These are phyloP conservation scores for Komagataella phaffii DNA, from an alignment of 805 yeast species.

Conservation along the genomic window DNA sequence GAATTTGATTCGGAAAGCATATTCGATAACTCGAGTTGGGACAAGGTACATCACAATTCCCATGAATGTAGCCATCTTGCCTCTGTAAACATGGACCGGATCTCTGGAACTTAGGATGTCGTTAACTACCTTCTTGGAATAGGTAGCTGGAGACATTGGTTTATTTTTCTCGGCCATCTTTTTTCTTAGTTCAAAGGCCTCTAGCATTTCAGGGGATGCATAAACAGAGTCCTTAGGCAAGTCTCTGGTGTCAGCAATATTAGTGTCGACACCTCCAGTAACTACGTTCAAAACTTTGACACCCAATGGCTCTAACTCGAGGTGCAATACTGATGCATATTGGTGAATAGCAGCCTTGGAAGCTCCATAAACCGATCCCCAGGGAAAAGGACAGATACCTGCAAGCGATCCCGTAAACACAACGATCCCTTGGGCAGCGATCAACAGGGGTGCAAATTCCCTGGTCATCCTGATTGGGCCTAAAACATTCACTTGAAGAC, in stretches of 20 bases:
- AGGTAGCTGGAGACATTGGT: conserved; percentile 48
- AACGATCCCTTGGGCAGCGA: conserved; percentile 54
- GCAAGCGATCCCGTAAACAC: conserved; percentile 66
- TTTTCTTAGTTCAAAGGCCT: conserved; percentile 36
- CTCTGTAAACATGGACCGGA: conserved; percentile 44
- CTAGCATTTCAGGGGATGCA: conserved; percentile 33
- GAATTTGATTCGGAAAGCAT: neutral
- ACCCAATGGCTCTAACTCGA: conserved; percentile 60
- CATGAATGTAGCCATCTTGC: conserved; percentile 19
- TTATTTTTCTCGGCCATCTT: conserved; percentile 42
- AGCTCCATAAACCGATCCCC: conserved; percentile 51
- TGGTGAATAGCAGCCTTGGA: conserved; percentile 68
- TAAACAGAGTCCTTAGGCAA: conserved; percentile 44
- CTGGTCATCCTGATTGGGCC: conserved; percentile 56
- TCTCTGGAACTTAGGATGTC: conserved; percentile 27
- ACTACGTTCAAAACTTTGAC: conserved; percentile 57
- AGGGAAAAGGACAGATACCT: conserved; percentile 59
- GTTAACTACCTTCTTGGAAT: conserved; percentile 39
- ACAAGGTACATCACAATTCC: neutral
- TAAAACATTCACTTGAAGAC: conserved; percentile 54
- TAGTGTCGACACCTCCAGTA: conserved; percentile 67
- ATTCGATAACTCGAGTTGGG: conserved; percentile 1
- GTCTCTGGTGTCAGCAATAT: conserved; percentile 53
- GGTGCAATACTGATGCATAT: conserved; percentile 46
- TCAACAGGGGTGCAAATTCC: conserved; percentile 39